Evolutionary conservation across 257 asterid species (phyloP).

Genomic region (Salvia rosmarinus): DNA sequence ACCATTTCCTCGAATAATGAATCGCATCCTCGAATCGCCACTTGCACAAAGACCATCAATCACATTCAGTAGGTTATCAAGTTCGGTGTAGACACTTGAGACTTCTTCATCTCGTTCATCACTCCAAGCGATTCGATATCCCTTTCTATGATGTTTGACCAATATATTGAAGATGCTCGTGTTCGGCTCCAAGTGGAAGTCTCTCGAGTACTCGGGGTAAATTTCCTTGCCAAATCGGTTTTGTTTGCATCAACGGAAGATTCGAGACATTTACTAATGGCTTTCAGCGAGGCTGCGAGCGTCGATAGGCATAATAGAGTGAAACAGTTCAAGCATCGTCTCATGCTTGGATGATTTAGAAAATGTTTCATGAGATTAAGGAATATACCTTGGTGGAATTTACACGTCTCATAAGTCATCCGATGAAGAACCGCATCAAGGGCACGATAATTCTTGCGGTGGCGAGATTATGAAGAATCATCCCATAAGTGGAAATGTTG

Average conservation of each 20-base stretch:
- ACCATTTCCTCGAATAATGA: slow-evolving; percentile 81
- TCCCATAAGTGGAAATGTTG: slow-evolving; percentile 72
- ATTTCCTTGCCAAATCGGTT: slow-evolving; percentile 66
- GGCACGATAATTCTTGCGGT: slow-evolving; percentile 54
- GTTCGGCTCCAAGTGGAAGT: slow-evolving; percentile 72
- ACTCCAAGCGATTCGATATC: slow-evolving; percentile 75
- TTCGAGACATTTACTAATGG: slow-evolving; percentile 91
- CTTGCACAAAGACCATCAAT: slow-evolving; percentile 75
- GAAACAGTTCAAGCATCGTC: slow-evolving; percentile 76
- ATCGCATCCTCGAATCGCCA: slow-evolving; percentile 73
- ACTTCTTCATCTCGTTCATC: slow-evolving; percentile 77
- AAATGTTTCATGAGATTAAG: slow-evolving; percentile 90
- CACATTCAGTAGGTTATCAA: slow-evolving; percentile 84
- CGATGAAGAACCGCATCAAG: slow-evolving; percentile 72
- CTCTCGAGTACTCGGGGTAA: slow-evolving; percentile 61
- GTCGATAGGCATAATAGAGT: slow-evolving; percentile 57
- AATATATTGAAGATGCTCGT: slow-evolving; percentile 90
- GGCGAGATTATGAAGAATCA: slow-evolving; percentile 83
- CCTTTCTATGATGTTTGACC: slow-evolving; percentile 80
- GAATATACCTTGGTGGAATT: slow-evolving; percentile 81
- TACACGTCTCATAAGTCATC: slow-evolving; percentile 91
- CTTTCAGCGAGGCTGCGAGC: slow-evolving; percentile 78
- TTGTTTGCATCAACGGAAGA: slow-evolving; percentile 71
- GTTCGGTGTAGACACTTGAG: slow-evolving; percentile 61
- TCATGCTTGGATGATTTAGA: slow-evolving; percentile 67